phyloP scores from a whole-genome alignment of 148 eudicot genomes.

The Fallopia convolvulus region DNA sequence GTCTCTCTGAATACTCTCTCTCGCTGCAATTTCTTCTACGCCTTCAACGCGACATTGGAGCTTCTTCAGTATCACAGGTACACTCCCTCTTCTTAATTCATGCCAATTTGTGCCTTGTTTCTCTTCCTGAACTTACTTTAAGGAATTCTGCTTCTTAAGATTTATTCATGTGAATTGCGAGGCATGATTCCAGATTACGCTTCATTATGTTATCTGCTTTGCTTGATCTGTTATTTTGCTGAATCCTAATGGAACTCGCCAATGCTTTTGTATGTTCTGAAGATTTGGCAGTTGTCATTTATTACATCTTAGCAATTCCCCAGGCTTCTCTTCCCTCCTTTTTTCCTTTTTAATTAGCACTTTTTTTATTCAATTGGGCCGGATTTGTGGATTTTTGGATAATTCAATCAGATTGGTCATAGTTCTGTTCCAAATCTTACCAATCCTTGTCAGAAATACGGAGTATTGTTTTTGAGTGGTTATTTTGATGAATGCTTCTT shows the following conservation, averaged over 20 bases:
- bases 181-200: not conserved
- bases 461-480: not conserved
- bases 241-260: not conserved
- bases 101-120: not conserved
- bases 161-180: not conserved
- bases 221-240: not conserved
- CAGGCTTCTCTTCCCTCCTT: not conserved
- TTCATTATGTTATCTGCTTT: not conserved
- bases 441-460: not conserved
- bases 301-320: not conserved
- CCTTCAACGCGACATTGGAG: not conserved
- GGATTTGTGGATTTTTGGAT: not conserved
- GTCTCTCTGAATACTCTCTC: not conserved
- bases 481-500: not conserved
- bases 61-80: not conserved
- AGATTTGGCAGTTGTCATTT: not conserved
- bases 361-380: not conserved
- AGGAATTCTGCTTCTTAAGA: not conserved
- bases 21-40: not conserved
- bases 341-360: not conserved
- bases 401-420: not conserved
- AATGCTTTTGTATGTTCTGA: not conserved
- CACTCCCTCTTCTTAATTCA: not conserved
- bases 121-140: not conserved
- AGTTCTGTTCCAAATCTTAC: not conserved